phyloP scores from a whole-genome alignment of 192 early-diverging fungal genomes.

The Pilaira anomala region DNA sequence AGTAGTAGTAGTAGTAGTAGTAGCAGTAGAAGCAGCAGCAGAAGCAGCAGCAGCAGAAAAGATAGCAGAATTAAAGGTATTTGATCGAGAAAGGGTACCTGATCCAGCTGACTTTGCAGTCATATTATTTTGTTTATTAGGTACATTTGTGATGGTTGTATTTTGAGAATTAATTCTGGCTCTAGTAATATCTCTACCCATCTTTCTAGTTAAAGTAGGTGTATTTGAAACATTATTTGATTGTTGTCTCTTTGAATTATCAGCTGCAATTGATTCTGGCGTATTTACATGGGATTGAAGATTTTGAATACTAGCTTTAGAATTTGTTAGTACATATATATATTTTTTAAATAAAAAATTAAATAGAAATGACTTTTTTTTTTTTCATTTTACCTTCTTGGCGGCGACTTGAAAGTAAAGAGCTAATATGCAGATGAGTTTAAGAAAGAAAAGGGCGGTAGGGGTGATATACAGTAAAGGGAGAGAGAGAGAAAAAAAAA shows the following conservation, averaged over 20 bases:
- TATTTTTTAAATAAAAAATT: neutral
- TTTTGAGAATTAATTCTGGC: neutral
- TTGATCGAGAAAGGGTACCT: slow-evolving; percentile 8
- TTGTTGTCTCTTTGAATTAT: slow-evolving; percentile 7
- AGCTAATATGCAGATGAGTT: slow-evolving; percentile 20
- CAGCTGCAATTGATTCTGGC: slow-evolving; percentile 11
- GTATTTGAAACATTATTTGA: slow-evolving; percentile 6
- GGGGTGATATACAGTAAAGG: slow-evolving; percentile 2
- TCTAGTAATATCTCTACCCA: neutral
- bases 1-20: neutral
- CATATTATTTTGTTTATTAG: neutral
- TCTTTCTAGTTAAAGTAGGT: neutral
- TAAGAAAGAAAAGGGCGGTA: slow-evolving; percentile 2
- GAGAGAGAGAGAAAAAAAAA: neutral
- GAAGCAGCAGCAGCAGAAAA: no score
- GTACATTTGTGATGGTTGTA: neutral
- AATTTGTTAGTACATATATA: neutral
- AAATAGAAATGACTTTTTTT: neutral
- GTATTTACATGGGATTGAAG: slow-evolving; percentile 17
- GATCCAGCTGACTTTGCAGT: slow-evolving; percentile 12
- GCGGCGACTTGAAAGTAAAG: slow-evolving; percentile 18
- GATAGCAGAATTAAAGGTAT: neutral
- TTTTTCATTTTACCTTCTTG: slow-evolving; percentile 28
- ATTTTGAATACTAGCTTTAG: slow-evolving; percentile 4
- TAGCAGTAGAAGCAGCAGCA: no score